Base-by-base conservation (phyloP, 345 rosid species). In the Garcia nutans region DNA sequence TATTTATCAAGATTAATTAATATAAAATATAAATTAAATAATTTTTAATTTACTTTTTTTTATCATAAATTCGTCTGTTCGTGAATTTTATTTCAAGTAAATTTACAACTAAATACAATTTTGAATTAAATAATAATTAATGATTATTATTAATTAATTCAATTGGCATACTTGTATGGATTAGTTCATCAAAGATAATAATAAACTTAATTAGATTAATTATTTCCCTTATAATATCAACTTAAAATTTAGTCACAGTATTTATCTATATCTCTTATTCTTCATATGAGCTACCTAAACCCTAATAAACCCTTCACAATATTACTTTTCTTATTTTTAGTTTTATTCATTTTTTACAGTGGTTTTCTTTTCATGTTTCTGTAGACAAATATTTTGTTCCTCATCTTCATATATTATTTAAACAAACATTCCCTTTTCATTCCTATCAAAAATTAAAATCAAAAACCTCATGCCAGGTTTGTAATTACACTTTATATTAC, bases 261-360 rank as follows among this genome's bases (percentile, higher is more conserved):
- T 74, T 54, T 66, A 24, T 67, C 24, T 60, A 61, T 11, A 56
- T 5, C 55, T 82, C 79, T 76, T 77, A 55, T 78, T 87, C 85
- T 87, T 87, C 81, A 41, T 63, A 81, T 81, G 85, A 81, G 58
- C 82, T 74, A 87, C 86, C 87, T 84, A 87, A 85, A 85, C 81
- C 82, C 88, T 82, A 78, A 83, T 83, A 77, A 82, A 80, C 85
- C 23, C 75, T 68, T 15, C 79, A 47, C 77, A 9, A 78, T 66
- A 62, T 47, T 60, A 70, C 66, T 78, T 74, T 45, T 12, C 68
- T 15, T 70, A 22, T 54, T 45, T 76, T 31, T 67, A n/a, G 24
- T 47, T 22, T 50, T 47, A 24, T 70, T 31, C 13, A 10, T 10
- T 50, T 47, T 63, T 33, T 20, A 44, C 45, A 0, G 3, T 68